Evolutionary conservation across 768 basidiomycete genomes (phyloP), one percentile per base, ranked within the genome.

Genomic region (Leccinum boreale): DNA sequence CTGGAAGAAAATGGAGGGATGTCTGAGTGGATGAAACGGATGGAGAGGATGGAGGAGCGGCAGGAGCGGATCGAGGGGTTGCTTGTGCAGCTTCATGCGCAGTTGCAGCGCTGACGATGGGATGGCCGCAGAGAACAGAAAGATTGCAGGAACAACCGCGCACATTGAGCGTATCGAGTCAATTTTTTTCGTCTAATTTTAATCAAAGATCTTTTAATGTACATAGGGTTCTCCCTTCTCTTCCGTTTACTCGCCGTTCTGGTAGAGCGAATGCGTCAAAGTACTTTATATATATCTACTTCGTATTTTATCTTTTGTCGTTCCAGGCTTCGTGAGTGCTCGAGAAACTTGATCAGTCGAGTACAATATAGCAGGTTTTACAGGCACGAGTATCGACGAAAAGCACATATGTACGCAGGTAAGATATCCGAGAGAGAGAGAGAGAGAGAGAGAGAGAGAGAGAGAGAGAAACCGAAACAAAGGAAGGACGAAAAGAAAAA

Each of bases 41-140:
- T 83, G 55, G 72, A 73, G 11, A 56, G 61, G 31, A 76, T 83
- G 26, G 81, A 83, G 57, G 68, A 68, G 57, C 64, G 72, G 52
- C 82, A 84, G 65, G 65, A 74, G 58, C 71, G 81, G 54, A 82
- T 83, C 36, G 81, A 83, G 64, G 74, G 75, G 1, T 53, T 84
- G 52, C 71, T 84, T 44, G 48, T 74, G 23, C 70, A 74, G 48
- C 64, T 78, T 45, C 60, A 62, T 12, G 58, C 58, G 1, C 60
- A 33, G 28, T 21, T 70, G 29, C 64, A 58, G 42, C 57, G 49
- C 19, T 58, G 55, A 65, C 24, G 15, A 42, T 31, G 31, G 9
- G 15, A 42, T 31, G 31, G 9, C 12, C n/a, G 24, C 17, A 21
- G 12, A 6, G 11, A 9, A 15, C 4, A 31, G 2, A 10, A 19